These are phyloP conservation scores for Fragaria iinumae DNA, from an alignment of 306 rosid species.

Conservation along the genomic window DNA sequence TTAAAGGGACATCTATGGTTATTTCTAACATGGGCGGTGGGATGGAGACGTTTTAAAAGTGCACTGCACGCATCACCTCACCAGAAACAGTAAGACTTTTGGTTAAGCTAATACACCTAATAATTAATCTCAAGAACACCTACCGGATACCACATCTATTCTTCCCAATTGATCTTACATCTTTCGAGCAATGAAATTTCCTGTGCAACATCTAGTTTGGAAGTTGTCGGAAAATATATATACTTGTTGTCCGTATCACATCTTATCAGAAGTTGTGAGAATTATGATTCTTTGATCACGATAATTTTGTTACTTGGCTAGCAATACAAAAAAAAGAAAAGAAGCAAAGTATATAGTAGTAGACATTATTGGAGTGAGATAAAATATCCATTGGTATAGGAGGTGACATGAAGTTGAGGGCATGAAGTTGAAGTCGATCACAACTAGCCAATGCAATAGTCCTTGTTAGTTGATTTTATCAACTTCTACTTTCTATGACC, in stretches of 20 bases:
- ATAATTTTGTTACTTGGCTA: too few relatives aligned
- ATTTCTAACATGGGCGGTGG: conserved; percentile 14
- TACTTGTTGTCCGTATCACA: too few relatives aligned
- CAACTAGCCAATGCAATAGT: neutral
- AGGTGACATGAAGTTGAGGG: neutral
- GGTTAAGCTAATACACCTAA: neutral
- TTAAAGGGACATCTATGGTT: neutral
- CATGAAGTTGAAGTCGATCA: neutral
- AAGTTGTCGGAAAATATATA: too few relatives aligned
- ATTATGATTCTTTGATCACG: too few relatives aligned
- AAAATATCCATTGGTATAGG: neutral
- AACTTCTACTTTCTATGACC: neutral
- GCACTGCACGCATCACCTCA: neutral
- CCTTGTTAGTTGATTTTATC: neutral
- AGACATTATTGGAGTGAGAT: neutral
- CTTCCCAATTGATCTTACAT: neutral
- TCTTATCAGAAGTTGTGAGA: too few relatives aligned
- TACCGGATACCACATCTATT: neutral
- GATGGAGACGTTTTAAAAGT: conserved; percentile 5
- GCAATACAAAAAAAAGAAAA: too few relatives aligned
- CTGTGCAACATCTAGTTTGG: too few relatives aligned
- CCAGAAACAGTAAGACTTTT: neutral
- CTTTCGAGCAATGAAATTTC: too few relatives aligned
- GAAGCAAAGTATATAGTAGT: neutral
- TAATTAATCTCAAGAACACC: neutral